Evolutionary conservation across 495 filamentous ascomycete species (phyloP), one percentile per base, ranked within the genome.

Genomic region (Darksidea phi): DNA sequence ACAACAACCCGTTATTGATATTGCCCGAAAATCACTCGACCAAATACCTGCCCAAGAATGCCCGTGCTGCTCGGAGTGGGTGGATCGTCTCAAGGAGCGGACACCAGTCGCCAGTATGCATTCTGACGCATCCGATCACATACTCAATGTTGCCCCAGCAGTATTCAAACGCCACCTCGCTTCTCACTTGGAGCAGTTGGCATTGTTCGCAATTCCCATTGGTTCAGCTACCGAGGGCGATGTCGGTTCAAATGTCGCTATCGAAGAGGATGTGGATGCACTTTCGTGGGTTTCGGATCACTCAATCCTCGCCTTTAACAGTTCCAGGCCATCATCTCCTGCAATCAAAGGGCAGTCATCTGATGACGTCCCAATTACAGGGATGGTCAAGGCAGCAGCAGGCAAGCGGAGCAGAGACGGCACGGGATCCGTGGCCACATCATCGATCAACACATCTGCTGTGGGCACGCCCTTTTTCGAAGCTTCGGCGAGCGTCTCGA

Each of bases 141-240:
- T 63, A 1, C n/a, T 63, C 28, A n/a, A 0, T 4, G 60, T 63
- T 1, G 12, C 1, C 15, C 43, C 60, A 18, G 26, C 20, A 2
- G 45, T 12, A 6, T 63, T 63, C 52, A 49, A 51, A 23, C 60
- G 60, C 26, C 60, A 58, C 15, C 34, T 64, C 17, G 53, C 32
- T 45, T 32, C 34, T 32, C 61, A 64, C 21, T 17, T 64, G 8
- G 61, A 64, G n/a, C 61, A 64, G 24, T 20, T 64, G 8, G 61
- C 61, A 28, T 11, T 58, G 1, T 64, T 64, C 25, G 54, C 61
- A 3, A 24, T 64, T 4, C 51, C 59, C 3, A 41, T 56, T 18
- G 24, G 15, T 26, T 25, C 42, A 24, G 18, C 32, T 2, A 32
- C 18, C 20, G 24, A 28, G 0, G 51, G 32, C 5, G 51, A 56